phyloP scores from a whole-genome alignment of 306 rosid species.

The Lupinus albus region DNA sequence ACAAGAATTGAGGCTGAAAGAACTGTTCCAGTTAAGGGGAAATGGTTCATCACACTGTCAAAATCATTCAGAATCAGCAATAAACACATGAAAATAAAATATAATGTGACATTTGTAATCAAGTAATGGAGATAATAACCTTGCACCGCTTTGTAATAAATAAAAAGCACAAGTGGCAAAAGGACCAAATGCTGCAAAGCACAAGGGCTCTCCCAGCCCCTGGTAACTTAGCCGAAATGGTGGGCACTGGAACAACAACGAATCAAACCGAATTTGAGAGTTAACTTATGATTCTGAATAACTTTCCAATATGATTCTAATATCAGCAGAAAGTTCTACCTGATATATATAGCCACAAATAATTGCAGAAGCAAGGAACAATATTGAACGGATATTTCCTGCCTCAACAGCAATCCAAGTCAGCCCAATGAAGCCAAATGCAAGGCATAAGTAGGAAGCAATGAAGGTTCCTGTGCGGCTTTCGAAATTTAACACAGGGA shows the following conservation, averaged over 20 bases:
- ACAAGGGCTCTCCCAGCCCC: conserved; percentile 91
- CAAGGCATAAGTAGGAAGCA: conserved; percentile 67
- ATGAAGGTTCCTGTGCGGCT: conserved; percentile 75
- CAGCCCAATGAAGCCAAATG: conserved; percentile 73
- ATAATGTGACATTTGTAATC: not conserved
- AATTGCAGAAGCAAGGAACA: conserved; percentile 69
- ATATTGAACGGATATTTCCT: conserved; percentile 61
- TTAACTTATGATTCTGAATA: conserved; percentile 13
- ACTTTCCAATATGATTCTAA: conserved; percentile 16
- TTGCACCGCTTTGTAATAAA: conserved; percentile 72
- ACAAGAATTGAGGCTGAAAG: conserved; percentile 79
- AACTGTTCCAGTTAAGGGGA: conserved; percentile 59
- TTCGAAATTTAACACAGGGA: conserved; percentile 45
- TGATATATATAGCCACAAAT: conserved; percentile 81
- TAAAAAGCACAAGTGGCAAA: conserved; percentile 83
- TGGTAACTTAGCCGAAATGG: conserved; percentile 91
- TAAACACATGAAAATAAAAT: conserved; percentile 36
- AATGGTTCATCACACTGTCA: conserved; percentile 55
- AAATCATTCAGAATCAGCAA: conserved; percentile 42
- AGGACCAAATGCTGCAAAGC: conserved; percentile 94
- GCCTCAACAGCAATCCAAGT: conserved; percentile 64
- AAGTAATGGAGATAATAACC: conserved; percentile 51
- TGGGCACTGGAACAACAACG: conserved; percentile 68
- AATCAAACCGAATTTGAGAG: conserved; percentile 20
- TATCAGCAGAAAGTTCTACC: conserved; percentile 46